These are phyloP conservation scores for Geosmithia flava DNA, from an alignment of 2,329 filamentous ascomycete genomes.

Conservation along the genomic window DNA sequence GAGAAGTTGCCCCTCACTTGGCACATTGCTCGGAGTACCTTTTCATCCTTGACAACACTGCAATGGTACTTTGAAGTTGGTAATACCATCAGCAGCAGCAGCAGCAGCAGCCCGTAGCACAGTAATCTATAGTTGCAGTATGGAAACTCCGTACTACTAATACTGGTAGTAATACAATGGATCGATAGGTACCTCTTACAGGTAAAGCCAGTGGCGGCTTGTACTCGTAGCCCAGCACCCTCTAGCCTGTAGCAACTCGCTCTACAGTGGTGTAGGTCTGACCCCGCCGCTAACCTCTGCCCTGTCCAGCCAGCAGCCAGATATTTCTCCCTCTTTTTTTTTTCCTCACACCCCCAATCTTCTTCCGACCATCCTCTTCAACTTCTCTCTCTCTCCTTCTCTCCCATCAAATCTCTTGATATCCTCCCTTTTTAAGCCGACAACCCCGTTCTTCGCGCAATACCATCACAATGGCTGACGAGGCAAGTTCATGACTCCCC, in stretches of 20 bases:
- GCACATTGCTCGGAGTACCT: too few species aligned
- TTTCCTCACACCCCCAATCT: constrained; percentile 6
- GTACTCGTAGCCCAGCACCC: background rate
- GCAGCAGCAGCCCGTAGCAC: too few species aligned
- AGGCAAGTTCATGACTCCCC: constrained; percentile 17
- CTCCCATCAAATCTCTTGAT: background rate
- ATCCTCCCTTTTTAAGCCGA: constrained; percentile 7
- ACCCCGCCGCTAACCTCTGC: background rate
- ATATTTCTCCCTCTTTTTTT: constrained; percentile 6
- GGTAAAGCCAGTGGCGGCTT: background rate
- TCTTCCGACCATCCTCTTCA: constrained; percentile 7
- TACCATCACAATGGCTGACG: constrained; percentile 46
- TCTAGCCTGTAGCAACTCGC: background rate
- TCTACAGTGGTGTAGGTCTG: background rate
- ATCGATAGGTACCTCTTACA: too few species aligned
- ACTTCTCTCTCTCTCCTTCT: constrained; percentile 7
- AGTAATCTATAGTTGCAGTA: too few species aligned
- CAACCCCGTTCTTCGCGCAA: constrained; percentile 22
- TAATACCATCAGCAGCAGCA: too few species aligned
- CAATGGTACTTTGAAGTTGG: too few species aligned
- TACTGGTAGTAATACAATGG: too few species aligned
- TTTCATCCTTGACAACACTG: too few species aligned
- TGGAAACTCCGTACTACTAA: too few species aligned
- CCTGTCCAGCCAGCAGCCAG: background rate
- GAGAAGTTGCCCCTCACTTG: background rate